Evolutionary conservation across 441 rosid genomes (phyloP), one percentile per base, ranked within the genome.

Genomic region (Oxalis stricta): DNA sequence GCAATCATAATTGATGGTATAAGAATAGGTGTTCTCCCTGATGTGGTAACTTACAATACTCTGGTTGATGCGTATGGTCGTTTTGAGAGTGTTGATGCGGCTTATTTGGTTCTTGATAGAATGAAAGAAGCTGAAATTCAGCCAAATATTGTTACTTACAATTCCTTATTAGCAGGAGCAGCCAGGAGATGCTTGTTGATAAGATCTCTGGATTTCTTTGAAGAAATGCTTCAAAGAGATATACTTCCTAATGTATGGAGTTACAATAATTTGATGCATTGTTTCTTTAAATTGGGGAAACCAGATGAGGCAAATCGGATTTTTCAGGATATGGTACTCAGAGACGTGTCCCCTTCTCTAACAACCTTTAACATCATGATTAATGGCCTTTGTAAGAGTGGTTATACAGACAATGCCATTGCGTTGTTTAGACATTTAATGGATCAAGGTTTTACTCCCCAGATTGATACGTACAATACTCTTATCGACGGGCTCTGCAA

Each of bases 241-340:
- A 52, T 87, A 33, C 30, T 39, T 47, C 87, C 93, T 7, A 81
- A 87, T 61, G 9, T 72, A 29, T 81, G 93, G 84, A 84, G 77
- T 61, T 87, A 76, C 41, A 87, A 87, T 49, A 73, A 76, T 45
- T 48, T 87, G 59, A 84, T 81, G 89, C 80, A 76, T 48, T 69
- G 87, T 51, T 63, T 76, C 47, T 79, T 84, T 55, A 71, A 71
- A 55, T n/a, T 66, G 24, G 92, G 87, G 6, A 69, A 57, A 23
- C 82, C 77, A 0, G 81, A 75, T 7, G 76, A 71, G 52, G 93
- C 89, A 1, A 64, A 71, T 44, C 58, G 56, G 42, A 62, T 79
- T 47, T 75, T 76, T 48, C 38, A 12, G 19, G 65, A 65, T 30
- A 60, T 77, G 55, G 56, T 81, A 50, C 38, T 49, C 0, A 46